Evolutionary conservation across 1,284 basidiomycete genomes (phyloP).

Genomic region (Grifola frondosa): DNA sequence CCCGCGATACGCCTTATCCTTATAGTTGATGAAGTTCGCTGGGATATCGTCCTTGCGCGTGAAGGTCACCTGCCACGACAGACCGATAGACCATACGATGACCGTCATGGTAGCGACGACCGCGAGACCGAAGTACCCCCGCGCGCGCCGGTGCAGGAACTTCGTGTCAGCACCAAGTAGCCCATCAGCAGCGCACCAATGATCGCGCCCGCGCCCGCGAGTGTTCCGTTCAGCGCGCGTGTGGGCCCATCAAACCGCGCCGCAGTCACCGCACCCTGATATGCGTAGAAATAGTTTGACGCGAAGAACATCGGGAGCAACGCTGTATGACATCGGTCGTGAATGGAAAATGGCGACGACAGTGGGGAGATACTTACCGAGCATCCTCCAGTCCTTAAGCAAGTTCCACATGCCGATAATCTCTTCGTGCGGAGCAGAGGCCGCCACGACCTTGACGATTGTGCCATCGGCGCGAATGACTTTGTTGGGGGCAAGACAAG

Average conservation of each 20-base stretch:
- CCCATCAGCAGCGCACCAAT: conserved; percentile 44
- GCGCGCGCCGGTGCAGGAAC: conserved; percentile 34
- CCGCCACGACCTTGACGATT: conserved; percentile 36
- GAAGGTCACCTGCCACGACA: conserved; percentile 39
- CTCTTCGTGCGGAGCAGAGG: conserved; percentile 35
- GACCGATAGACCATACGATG: conserved; percentile 37
- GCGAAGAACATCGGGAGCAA: conserved; percentile 44
- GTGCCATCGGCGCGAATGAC: conserved; percentile 42
- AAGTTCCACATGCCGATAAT: conserved; percentile 34
- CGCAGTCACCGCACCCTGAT: conserved; percentile 40
- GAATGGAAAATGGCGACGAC: not conserved
- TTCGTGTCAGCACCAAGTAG: conserved; percentile 38
- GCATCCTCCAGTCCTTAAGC: conserved; percentile 40
- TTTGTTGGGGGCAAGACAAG: conserved; percentile 38
- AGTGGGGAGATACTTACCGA: conserved; percentile 20
- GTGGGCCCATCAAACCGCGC: conserved; percentile 40
- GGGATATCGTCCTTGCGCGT: conserved; percentile 22
- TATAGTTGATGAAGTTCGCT: conserved; percentile 33
- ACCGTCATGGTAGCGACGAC: conserved; percentile 34
- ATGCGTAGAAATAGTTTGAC: conserved; percentile 43
- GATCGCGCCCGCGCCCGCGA: conserved; percentile 42
- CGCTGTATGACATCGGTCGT: conserved; percentile 15
- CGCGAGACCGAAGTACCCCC: conserved; percentile 41
- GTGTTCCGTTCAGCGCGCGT: conserved; percentile 41
- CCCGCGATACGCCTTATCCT: conserved; percentile 30